Percentiles rank a stretch among this genome's conserved stretches.
These are phyloP conservation scores for Hymenoscyphus scutula DNA, from an alignment of 2,329 filamentous ascomycete species.

Conservation along the genomic window DNA sequence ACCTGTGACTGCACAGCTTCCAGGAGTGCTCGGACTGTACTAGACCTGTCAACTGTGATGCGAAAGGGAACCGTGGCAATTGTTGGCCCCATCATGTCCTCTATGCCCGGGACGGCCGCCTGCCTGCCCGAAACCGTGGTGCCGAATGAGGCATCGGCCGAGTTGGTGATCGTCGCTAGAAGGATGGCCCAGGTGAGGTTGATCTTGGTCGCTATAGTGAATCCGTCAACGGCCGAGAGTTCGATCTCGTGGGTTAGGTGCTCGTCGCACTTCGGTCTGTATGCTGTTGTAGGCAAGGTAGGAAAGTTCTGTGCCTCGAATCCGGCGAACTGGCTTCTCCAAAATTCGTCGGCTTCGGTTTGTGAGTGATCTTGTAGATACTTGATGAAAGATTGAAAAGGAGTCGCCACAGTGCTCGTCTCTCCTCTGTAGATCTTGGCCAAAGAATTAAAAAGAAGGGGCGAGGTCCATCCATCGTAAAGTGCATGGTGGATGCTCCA, in stretches of 20 bases:
- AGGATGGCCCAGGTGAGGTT: constrained; percentile 41
- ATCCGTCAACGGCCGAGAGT: too few species aligned
- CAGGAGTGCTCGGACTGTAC: too few species aligned
- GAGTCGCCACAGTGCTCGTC: constrained; percentile 25
- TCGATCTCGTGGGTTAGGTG: too few species aligned
- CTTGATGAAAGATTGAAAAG: constrained; percentile 47
- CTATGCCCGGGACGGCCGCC: constrained; percentile 38
- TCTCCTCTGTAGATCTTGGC: constrained; percentile 14
- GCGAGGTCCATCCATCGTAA: constrained; percentile 52
- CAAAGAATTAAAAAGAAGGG: constrained; percentile 31
- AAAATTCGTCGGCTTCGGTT: too few species aligned
- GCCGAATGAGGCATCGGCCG: constrained; percentile 42
- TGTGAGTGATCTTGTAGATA: constrained; percentile 42
- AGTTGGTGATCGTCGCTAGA: constrained; percentile 38
- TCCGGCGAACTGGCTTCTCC: too few species aligned
- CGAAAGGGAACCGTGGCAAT: constrained; percentile 44
- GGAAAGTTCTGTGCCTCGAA: too few species aligned
- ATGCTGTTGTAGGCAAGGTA: too few species aligned
- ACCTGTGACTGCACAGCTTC: constrained; percentile 44
- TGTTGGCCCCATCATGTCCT: constrained; percentile 43
- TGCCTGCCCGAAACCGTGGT: constrained; percentile 43
- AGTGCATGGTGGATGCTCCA: constrained; percentile 54
- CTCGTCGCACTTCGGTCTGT: too few species aligned
- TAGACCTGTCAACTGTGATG: too few species aligned
- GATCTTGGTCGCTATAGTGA: constrained; percentile 12